Base-by-base conservation (phyloP, 2,329 filamentous ascomycete genomes). In the Cladorrhinum sp. region DNA sequence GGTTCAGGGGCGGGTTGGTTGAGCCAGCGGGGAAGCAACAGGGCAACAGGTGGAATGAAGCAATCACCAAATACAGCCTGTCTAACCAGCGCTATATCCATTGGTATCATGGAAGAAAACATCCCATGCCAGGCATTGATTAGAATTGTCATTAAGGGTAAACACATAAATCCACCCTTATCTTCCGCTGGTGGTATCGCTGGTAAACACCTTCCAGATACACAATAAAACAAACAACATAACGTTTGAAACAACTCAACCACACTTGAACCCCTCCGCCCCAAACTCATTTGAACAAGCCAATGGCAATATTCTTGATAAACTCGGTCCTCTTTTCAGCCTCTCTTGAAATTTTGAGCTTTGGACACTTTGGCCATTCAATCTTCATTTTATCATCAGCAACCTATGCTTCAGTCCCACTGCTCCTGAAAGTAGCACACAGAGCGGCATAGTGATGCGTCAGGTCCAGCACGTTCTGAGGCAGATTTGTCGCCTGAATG, bases 401-500 rank as follows among this genome's bases (percentile, higher is more conserved):
- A 24, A 26, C 12, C 36, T 53, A 94, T 69, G 88, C 90, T 70
- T 96, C 93, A 24, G 90, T 96, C 3, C 95, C 95, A 71, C 88
- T 96, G 82, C 93, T 98, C 70, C 92, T 86, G 78, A 99, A 99
- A 0, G 92, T 92, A 20, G 94, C 93, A 73, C 95, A 99, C 36
- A 99, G 80, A 60, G 92, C 91, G 20, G 94, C 95, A 73, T 99
- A 99, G 73, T 97, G 91, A 75, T 99, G 94, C 24, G 95, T 98
- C 62, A 99, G 79, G 73, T 98, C 94, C 58, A 98, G 82, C 42
- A 99, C 93, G 62, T 90, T 88, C 76, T 98, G 95, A 10, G 94
- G 93, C 64, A 99, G 78, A 73, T 90, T 96, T 2, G 94, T 98
- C 1, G 94, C 92, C 76, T 99, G 95, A 58, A 99, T 92, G 72